Percentiles rank a stretch among this genome's conserved stretches.
phyloP scores from a whole-genome alignment of 1,139 yeast species.

The Zygotorulaspora mrakii region DNA sequence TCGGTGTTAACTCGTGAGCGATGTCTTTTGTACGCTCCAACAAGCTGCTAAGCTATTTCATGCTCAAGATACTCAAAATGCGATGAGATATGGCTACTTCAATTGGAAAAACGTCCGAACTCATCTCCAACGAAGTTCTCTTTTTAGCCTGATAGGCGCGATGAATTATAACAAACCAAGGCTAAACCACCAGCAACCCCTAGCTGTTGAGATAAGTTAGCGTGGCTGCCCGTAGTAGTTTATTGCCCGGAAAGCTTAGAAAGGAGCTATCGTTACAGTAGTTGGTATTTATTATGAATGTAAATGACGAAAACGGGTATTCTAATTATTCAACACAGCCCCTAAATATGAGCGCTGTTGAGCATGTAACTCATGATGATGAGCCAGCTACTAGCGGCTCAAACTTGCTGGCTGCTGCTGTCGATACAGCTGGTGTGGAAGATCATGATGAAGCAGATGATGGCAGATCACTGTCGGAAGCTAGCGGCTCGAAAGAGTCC shows the following conservation, averaged over 20 bases:
- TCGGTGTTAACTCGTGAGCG: background rate
- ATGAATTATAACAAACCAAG: background rate
- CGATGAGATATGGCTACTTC: too few species aligned
- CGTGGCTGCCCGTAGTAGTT: background rate
- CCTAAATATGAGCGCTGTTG: slow-evolving; percentile 1
- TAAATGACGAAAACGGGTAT: background rate
- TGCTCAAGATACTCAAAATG: too few species aligned
- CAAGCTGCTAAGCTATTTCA: too few species aligned
- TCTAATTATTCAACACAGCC: slow-evolving; percentile 1
- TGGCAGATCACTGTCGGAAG: background rate
- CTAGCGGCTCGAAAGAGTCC: slow-evolving; percentile 1
- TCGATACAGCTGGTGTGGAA: too few species aligned
- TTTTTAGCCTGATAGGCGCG: background rate
- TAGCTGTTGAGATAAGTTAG: background rate
- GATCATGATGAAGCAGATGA: too few species aligned
- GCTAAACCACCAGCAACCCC: background rate
- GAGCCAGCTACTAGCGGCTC: background rate
- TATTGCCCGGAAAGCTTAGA: background rate
- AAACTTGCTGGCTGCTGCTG: slow-evolving; percentile 1
- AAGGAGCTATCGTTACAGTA: background rate
- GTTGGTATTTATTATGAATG: background rate
- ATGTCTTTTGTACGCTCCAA: too few species aligned
- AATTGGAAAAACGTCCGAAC: slow-evolving; percentile 2
- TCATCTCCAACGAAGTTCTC: slow-evolving; percentile 1
- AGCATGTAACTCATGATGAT: background rate